These are phyloP conservation scores for Lichtheimia hyalospora DNA, from an alignment of 371 early-diverging fungal genomes.

Conservation along the genomic window DNA sequence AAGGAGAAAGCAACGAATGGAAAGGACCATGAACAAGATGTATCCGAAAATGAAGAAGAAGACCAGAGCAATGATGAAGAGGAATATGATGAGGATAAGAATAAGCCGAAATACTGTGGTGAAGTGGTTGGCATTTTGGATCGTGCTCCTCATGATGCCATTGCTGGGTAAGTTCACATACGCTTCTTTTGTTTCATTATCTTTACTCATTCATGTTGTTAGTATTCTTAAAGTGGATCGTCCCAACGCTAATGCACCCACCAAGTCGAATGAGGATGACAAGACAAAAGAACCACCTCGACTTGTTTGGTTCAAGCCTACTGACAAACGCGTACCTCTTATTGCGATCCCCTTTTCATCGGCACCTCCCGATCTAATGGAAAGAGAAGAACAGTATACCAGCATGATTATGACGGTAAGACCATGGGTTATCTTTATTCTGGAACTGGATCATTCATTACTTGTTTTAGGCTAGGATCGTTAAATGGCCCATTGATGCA, in stretches of 20 bases:
- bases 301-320: constrained; percentile 64
- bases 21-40: constrained; percentile 20
- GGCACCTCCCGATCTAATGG: constrained; percentile 38
- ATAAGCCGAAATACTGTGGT: constrained; percentile 55
- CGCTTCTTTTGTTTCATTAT: not conserved
- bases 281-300: constrained; percentile 7
- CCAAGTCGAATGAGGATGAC: constrained; percentile 9
- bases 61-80: constrained; percentile 3
- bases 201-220: not conserved
- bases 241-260: not conserved
- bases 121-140: constrained; percentile 57
- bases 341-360: constrained; percentile 51
- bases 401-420: constrained; percentile 14
- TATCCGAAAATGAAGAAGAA: constrained; percentile 5
- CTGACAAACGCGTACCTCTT: constrained; percentile 61
- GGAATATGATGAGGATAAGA: constrained; percentile 28
- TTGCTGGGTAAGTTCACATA: constrained; percentile 15
- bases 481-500: constrained; percentile 51
- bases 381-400: constrained; percentile 20
- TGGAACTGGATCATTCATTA: not conserved
- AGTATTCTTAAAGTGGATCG: not conserved
- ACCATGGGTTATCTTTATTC: not conserved
- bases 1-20: constrained; percentile 13
- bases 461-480: constrained; percentile 25
- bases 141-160: constrained; percentile 20